Conservation (phyloP, 2,329 filamentous ascomycete species). For the Decorospora gaudefroyi region DNA sequence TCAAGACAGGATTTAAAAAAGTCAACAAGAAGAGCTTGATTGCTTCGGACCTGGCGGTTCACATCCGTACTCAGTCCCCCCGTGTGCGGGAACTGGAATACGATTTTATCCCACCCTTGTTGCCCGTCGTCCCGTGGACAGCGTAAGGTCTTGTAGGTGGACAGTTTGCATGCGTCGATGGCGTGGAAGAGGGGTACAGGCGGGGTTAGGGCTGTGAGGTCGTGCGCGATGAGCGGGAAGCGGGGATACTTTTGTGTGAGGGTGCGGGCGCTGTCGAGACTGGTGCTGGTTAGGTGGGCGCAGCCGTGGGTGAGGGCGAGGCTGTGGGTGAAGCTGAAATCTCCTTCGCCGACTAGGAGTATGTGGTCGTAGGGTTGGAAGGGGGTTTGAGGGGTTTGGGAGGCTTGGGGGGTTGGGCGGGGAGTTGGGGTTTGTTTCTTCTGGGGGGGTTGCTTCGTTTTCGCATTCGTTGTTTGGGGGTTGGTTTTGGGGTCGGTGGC, state of each 20-base stretch:
- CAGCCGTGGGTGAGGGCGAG: slow-evolving; percentile 69
- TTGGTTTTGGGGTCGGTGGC: slow-evolving; percentile 18
- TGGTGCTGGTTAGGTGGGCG: slow-evolving; percentile 69
- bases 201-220: slow-evolving; percentile 35
- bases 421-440: slow-evolving; percentile 8
- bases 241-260: slow-evolving; percentile 56
- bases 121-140: slow-evolving; percentile 25
- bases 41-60: slow-evolving; percentile 89
- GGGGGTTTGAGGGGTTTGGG: slow-evolving; percentile 63
- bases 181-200: slow-evolving; percentile 54
- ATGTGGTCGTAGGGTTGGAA: slow-evolving; percentile 70
- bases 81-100: slow-evolving; percentile 98
- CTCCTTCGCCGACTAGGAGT: slow-evolving; percentile 76
- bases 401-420: too few relatives aligned
- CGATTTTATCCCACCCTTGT: slow-evolving; percentile 70
- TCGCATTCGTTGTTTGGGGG: slow-evolving; percentile 13
- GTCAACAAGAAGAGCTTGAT: slow-evolving; percentile 52
- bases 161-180: slow-evolving; percentile 67
- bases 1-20: slow-evolving; percentile 42
- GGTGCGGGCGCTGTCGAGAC: slow-evolving; percentile 63
- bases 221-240: slow-evolving; percentile 51
- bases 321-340: slow-evolving; percentile 75
- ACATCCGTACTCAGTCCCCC: slow-evolving; percentile 91
- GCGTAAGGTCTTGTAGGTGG: slow-evolving; percentile 35
- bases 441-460: slow-evolving; percentile 17